phyloP scores from a whole-genome alignment of 257 asterid species.

The Gentiana dahurica region DNA sequence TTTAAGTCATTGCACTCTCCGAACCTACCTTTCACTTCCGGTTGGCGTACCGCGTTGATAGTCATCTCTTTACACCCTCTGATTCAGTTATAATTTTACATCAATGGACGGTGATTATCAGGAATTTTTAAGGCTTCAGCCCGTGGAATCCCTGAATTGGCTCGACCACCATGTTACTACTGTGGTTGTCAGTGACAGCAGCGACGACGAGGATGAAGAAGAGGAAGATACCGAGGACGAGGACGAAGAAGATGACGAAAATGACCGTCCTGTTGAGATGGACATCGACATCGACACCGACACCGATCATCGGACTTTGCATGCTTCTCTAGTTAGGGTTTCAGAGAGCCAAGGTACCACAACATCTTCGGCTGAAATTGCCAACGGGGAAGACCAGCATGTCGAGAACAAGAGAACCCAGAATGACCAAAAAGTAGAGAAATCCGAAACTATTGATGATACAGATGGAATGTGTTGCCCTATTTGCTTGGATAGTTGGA shows the following conservation, averaged over 20 bases:
- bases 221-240: conserved; percentile 21
- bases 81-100: too few relatives aligned
- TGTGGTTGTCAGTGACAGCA: conserved; percentile 1
- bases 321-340: conserved; percentile 5
- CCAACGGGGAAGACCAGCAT: conserved; percentile 13
- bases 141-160: too few relatives aligned
- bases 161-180: too few relatives aligned
- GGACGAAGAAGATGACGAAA: conserved; percentile 11
- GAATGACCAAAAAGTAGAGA: conserved; percentile 13
- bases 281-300: not conserved
- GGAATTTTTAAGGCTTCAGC: too few relatives aligned
- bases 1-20: too few relatives aligned
- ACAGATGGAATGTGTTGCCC: conserved; percentile 76
- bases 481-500: conserved; percentile 87
- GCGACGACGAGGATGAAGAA: conserved; percentile 7
- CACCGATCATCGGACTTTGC: not conserved
- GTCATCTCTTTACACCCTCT: too few relatives aligned
- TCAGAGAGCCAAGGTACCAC: conserved; percentile 10
- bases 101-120: too few relatives aligned
- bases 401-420: conserved; percentile 12
- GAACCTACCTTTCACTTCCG: too few relatives aligned
- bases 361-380: conserved; percentile 15
- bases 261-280: not conserved
- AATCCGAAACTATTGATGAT: conserved; percentile 24
- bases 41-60: too few relatives aligned